These are phyloP conservation scores for Eucalyptus albens DNA, from an alignment of 345 rosid species.

Conservation along the genomic window DNA sequence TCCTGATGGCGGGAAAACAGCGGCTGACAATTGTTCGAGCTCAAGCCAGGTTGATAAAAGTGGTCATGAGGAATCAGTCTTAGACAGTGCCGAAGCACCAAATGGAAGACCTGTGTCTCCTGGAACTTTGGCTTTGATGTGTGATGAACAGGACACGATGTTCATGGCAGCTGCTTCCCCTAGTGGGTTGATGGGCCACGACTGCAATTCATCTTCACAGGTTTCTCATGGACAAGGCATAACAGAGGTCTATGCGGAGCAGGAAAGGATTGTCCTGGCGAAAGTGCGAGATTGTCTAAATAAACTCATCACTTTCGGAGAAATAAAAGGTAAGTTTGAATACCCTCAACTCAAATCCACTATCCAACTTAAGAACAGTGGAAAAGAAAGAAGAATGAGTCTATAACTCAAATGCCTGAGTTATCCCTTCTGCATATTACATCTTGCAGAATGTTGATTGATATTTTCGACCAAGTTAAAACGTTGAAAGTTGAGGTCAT, in stretches of 20 bases:
- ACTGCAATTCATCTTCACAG: constrained; percentile 38
- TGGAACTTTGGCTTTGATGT: constrained; percentile 97
- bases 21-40: constrained; percentile 40
- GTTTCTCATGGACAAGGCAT: constrained; percentile 39
- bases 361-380: background rate
- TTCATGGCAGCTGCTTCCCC: constrained; percentile 65
- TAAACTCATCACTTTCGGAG: constrained; percentile 74
- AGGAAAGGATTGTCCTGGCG: constrained; percentile 69
- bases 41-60: constrained; percentile 39
- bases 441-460: background rate
- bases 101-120: constrained; percentile 90
- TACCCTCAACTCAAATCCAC: background rate
- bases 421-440: background rate
- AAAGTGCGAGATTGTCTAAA: constrained; percentile 84
- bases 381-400: background rate
- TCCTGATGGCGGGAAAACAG: constrained; percentile 24
- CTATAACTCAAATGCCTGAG: background rate
- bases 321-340: constrained; percentile 57
- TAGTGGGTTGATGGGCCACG: constrained; percentile 31
- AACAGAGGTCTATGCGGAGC: constrained; percentile 62
- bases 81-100: constrained; percentile 45
- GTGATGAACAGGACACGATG: constrained; percentile 90
- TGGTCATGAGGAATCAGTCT: constrained; percentile 30
- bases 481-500: background rate
- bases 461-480: background rate